Base-by-base conservation (phyloP, 2,329 filamentous ascomycete genomes). In the Claviceps humidiphila region DNA sequence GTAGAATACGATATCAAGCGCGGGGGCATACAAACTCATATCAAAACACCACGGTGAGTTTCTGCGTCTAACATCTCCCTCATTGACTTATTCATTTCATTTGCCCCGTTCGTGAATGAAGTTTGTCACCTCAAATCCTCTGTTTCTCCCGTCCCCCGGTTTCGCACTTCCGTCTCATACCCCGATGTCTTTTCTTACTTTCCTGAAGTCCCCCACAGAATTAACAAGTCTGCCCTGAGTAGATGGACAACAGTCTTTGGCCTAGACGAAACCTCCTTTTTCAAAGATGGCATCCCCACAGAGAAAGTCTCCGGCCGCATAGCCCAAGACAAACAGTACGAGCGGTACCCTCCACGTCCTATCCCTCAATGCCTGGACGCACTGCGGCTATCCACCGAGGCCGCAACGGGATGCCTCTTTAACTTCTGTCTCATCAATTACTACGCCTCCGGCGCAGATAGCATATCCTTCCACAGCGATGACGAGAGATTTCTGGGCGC, bases 391-490 rank as follows among this genome's bases (percentile, higher is more conserved):
- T 73, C 80, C 9, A 81, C 84, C 1, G 84, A 91, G 65, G 72
- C 74, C 4, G 77, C 79, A 0, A 87, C 84, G 0, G 75, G 74
- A n/a, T 78, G 78, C 60, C 74, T 62, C 1, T 91, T 85, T 68
- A 91, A 91, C 63, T 88, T 90, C 63, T 86, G 82, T 54, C 74
- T 91, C 1, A 84, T 91, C 4, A 91, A 91, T 61, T 91, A 91
- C 68, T 91, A 91, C 62, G 82, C 83, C n/a, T 78, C 77, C 3
- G 86, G 87, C 0, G 71, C 79, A 5, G 86, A 91, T 64, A 87
- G 83, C 58, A 91, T 91, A 48, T 78, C 82, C 11, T 91, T 85
- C 61, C 86, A 91, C 65, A 86, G 82, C 48, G 87, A 91, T 58
- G 86, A 91, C 60, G 87, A 91, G 70, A 73, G 78, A 5, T 93